Conservation (phyloP, 2,329 filamentous ascomycete genomes). For the Stachybotrys chartarum region DNA sequence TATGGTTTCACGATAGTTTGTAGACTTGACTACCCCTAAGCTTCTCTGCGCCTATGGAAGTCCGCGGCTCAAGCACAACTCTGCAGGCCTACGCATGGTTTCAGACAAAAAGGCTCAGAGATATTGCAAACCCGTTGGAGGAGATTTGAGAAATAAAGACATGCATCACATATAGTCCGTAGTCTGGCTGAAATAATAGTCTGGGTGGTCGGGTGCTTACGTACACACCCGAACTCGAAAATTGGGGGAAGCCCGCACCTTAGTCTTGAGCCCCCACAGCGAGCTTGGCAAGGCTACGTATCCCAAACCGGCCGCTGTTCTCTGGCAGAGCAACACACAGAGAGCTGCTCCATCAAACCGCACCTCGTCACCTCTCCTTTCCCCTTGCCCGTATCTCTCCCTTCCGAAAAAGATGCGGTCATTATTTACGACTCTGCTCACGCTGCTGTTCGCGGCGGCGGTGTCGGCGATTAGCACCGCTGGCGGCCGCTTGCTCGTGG, state of each 20-base stretch:
- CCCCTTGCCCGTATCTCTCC: not conserved
- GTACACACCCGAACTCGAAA: not conserved
- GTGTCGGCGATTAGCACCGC: conserved; percentile 72
- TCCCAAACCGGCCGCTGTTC: conserved; percentile 18
- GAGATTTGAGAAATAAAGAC: too few relatives aligned
- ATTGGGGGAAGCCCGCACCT: not conserved
- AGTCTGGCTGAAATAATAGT: too few relatives aligned
- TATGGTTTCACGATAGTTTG: too few relatives aligned
- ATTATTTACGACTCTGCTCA: conserved; percentile 56
- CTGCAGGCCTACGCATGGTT: too few relatives aligned
- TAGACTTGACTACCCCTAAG: too few relatives aligned
- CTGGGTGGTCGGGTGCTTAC: not conserved
- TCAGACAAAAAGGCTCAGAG: too few relatives aligned
- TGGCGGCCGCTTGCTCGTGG: conserved; percentile 74
- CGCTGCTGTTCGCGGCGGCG: conserved; percentile 58
- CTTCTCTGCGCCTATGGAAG: too few relatives aligned
- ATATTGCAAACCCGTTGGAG: too few relatives aligned
- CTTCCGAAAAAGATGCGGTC: conserved; percentile 56
- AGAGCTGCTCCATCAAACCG: conserved; percentile 16
- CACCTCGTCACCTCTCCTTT: conserved; percentile 2
- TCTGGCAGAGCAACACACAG: not conserved
- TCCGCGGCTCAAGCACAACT: too few relatives aligned
- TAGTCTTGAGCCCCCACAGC: not conserved
- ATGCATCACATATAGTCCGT: too few relatives aligned
- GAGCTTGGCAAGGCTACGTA: conserved; percentile 27